phyloP scores from a whole-genome alignment of 2,329 filamentous ascomycete species.

The Fusarium cicatricum region DNA sequence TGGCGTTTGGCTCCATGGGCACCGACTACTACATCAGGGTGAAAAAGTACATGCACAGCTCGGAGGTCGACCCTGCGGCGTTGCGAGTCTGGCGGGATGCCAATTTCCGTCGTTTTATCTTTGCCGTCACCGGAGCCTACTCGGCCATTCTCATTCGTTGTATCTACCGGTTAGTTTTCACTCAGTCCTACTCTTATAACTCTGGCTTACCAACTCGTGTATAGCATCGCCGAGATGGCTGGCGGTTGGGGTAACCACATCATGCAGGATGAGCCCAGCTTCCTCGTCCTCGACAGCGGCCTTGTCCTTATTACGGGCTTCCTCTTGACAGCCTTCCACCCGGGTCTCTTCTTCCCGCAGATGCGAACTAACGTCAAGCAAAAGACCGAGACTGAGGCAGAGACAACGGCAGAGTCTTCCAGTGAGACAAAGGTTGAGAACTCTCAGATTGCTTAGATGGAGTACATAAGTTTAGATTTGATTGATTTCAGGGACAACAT shows the following conservation, averaged over 20 bases:
- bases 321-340: constrained; percentile 62
- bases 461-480: background rate
- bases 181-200: background rate
- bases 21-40: constrained; percentile 57
- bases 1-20: constrained; percentile 54
- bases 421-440: constrained; percentile 37
- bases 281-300: constrained; percentile 63
- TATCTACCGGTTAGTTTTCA: constrained; percentile 58
- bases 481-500: background rate
- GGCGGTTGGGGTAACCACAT: constrained; percentile 70
- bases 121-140: constrained; percentile 56
- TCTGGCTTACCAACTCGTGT: constrained; percentile 18
- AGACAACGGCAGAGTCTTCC: constrained; percentile 41
- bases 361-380: constrained; percentile 52
- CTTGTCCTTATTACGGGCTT: constrained; percentile 60
- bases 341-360: constrained; percentile 63
- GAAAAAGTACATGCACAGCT: constrained; percentile 48
- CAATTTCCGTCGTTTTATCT: constrained; percentile 55
- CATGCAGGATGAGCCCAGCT: constrained; percentile 69
- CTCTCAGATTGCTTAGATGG: constrained; percentile 20
- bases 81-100: constrained; percentile 53
- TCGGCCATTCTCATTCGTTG: constrained; percentile 58
- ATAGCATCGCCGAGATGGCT: constrained; percentile 68
- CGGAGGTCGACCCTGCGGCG: constrained; percentile 43
- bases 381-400: constrained; percentile 35